Evolutionary conservation across 306 rosid species (phyloP), one percentile per base, ranked within the genome.

Genomic region (Hippophae tibetana): DNA sequence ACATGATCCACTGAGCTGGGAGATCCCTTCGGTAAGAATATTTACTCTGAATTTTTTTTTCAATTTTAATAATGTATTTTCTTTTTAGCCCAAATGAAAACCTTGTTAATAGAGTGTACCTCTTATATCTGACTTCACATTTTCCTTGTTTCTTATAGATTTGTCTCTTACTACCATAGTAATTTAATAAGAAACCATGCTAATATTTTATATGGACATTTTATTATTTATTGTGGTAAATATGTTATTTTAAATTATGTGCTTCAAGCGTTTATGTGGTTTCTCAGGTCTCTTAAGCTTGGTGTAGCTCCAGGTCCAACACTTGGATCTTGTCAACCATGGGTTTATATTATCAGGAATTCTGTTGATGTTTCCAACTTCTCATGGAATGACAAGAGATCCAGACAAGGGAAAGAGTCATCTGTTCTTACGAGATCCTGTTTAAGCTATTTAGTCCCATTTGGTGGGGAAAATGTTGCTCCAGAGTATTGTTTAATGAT

Each of bases 321-420:
- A 26, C 64, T 66, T 54, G 99, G 89, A 77, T 82, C 86, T 62
- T 83, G 89, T 64, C 95, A 79, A 68, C 94, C 99, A 12, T 62
- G 80, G 61, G 86, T 78, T 62, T 77, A 67, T 77, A 77, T 79
- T 47, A 76, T 75, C 48, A 79, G 86, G 62, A 85, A 78, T 46
- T 73, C 97, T 69, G 95, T 79, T 55, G 96, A 92, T 43, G 95
- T 77, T 18, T 75, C 93, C 51, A 83, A 71, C 67, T 84, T 83
- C 54, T 92, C 99, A 47, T 92, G 99, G 96, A 82, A 80, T 72
- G 95, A 92, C 61, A 92, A 92, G 80, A 84, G 97, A 70, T 85
- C 99, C 65, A 85, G 94, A 58, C 98, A 92, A 74, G 98, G 98
- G 77, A 86, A 81, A 67, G 99, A 92, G 69, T 92, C 99, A 59